phyloP scores from a whole-genome alignment of 2,329 filamentous ascomycete species.

The Macrophomina tecta region DNA sequence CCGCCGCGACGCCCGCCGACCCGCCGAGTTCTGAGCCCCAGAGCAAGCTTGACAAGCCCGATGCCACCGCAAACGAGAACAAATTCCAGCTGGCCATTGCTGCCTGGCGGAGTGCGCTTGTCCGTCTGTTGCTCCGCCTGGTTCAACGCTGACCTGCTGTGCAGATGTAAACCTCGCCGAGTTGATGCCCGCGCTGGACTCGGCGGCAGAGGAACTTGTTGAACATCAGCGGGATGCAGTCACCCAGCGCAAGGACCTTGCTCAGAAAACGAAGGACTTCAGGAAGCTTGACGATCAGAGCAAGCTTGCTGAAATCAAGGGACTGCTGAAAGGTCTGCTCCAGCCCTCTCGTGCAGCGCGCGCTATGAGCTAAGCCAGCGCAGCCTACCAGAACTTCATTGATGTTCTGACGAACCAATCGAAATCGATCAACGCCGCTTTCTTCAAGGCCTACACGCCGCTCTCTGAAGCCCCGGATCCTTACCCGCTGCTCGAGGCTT shows the following conservation, averaged over 20 bases:
- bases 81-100: constrained; percentile 97
- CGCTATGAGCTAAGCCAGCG: constrained; percentile 34
- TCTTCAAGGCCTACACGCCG: constrained; percentile 89
- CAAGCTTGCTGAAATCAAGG: constrained; percentile 89
- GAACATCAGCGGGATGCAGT: constrained; percentile 93
- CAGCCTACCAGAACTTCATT: constrained; percentile 96
- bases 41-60: constrained; percentile 14
- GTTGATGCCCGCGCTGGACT: constrained; percentile 84
- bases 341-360: not conserved
- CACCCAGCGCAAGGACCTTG: constrained; percentile 92
- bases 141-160: constrained; percentile 15
- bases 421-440: constrained; percentile 90
- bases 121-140: not conserved
- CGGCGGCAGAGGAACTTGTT: constrained; percentile 93
- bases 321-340: constrained; percentile 76
- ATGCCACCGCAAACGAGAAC: constrained; percentile 67
- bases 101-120: constrained; percentile 83
- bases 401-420: constrained; percentile 95
- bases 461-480: constrained; percentile 96
- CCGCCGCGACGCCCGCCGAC: constrained; percentile 13
- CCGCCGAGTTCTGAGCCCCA: constrained; percentile 15
- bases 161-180: constrained; percentile 84
- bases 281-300: constrained; percentile 87
- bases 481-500: constrained; percentile 94
- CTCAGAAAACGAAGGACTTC: constrained; percentile 99